These are phyloP conservation scores for Xylaria sp. DNA, from an alignment of 2,329 filamentous ascomycete species.

Conservation along the genomic window DNA sequence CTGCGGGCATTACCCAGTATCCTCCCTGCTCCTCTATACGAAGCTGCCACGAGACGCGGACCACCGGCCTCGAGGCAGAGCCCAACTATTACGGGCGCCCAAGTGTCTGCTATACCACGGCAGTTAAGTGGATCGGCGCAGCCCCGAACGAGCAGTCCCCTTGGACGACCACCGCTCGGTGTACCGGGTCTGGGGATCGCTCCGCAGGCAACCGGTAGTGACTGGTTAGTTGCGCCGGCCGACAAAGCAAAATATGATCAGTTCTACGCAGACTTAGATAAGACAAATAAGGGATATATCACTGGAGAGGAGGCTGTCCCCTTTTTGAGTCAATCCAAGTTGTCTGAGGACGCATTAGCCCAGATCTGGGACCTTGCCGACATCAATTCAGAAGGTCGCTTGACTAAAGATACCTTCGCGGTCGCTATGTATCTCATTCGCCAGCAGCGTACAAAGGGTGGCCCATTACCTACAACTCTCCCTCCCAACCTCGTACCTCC, in stretches of 20 bases:
- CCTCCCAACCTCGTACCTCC: conserved; percentile 85
- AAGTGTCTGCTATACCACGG: conserved; percentile 74
- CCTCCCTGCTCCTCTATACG: conserved; percentile 85
- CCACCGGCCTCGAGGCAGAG: conserved; percentile 54
- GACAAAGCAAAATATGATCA: conserved; percentile 90
- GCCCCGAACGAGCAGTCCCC: conserved; percentile 65
- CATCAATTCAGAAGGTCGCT: conserved; percentile 84
- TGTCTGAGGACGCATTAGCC: conserved; percentile 86
- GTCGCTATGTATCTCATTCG: conserved; percentile 97
- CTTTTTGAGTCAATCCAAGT: conserved; percentile 90
- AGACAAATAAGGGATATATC: conserved; percentile 78
- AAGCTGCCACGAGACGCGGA: conserved; percentile 79
- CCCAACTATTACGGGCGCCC: conserved; percentile 57
- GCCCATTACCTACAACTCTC: conserved; percentile 75
- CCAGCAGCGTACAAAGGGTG: conserved; percentile 78
- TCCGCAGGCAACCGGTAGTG: conserved; percentile 52
- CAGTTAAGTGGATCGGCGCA: conserved; percentile 77
- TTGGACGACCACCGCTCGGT: conserved; percentile 56
- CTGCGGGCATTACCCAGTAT: conserved; percentile 80
- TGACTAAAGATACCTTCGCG: conserved; percentile 90
- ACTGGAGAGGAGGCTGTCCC: conserved; percentile 92
- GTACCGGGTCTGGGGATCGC: conserved; percentile 48
- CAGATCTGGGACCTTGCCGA: conserved; percentile 98
- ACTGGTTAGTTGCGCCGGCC: conserved; percentile 82
- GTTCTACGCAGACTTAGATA: conserved; percentile 85